Conservation (phyloP, 163 green algal species). For the Chloromonas sp. region DNA sequence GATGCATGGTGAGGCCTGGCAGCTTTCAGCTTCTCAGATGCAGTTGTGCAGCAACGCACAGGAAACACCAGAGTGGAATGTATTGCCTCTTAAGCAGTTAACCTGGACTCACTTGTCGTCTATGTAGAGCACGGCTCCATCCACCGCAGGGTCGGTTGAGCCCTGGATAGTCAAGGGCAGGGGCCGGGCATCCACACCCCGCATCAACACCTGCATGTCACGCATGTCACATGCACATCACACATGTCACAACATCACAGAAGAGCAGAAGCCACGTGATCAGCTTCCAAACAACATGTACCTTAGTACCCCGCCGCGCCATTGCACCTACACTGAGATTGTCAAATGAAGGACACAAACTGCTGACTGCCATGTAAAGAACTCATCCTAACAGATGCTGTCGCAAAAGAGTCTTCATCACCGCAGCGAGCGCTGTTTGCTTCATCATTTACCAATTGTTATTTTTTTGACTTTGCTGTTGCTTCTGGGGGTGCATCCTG, state of each 20-base stretch:
- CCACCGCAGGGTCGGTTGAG: not conserved
- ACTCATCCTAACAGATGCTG: too few relatives aligned
- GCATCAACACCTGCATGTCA: not conserved
- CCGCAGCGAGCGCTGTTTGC: too few relatives aligned
- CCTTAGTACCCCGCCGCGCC: not conserved
- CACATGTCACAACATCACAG: not conserved
- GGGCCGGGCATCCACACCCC: not conserved
- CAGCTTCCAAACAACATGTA: not conserved
- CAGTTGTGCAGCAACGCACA: not conserved
- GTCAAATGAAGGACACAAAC: too few relatives aligned
- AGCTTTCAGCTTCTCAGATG: too few relatives aligned
- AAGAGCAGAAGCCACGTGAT: not conserved
- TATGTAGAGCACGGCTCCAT: not conserved
- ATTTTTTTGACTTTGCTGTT: too few relatives aligned
- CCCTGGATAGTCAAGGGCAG: not conserved
- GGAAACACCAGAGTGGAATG: not conserved
- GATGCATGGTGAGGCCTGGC: too few relatives aligned
- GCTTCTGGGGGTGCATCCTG: too few relatives aligned
- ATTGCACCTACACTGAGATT: too few relatives aligned
- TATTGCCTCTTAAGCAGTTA: not conserved
- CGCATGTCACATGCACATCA: not conserved
- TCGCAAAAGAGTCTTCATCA: too few relatives aligned
- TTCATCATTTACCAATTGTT: too few relatives aligned
- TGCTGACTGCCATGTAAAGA: too few relatives aligned
- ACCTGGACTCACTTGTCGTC: not conserved